Conservation (phyloP, 768 basidiomycete genomes). For the Termitomyces sp. region DNA sequence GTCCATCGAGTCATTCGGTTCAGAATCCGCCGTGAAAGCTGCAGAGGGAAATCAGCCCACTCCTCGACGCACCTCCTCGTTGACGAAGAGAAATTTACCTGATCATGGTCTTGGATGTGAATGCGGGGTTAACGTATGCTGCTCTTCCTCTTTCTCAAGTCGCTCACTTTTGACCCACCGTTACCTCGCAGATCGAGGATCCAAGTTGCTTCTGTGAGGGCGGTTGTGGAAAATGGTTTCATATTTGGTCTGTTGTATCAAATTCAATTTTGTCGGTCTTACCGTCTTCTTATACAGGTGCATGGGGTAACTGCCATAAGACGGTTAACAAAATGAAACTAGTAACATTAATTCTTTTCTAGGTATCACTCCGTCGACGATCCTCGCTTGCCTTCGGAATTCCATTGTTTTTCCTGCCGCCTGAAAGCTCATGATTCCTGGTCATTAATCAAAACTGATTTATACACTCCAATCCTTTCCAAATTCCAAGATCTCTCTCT, state of each 20-base stretch:
- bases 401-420: slow-evolving; percentile 77
- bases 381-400: slow-evolving; percentile 53
- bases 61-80: slow-evolving; percentile 11
- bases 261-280: background rate
- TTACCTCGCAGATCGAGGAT: slow-evolving; percentile 48
- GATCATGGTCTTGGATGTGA: slow-evolving; percentile 60
- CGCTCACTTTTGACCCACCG: background rate
- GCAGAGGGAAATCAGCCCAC: slow-evolving; percentile 16
- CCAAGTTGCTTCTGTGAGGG: slow-evolving; percentile 63
- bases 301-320: slow-evolving; percentile 43
- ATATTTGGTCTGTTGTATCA: slow-evolving; percentile 57
- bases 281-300: slow-evolving; percentile 39
- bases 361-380: slow-evolving; percentile 67
- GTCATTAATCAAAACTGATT: slow-evolving; percentile 60
- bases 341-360: background rate
- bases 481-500: slow-evolving; percentile 69
- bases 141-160: slow-evolving; percentile 14
- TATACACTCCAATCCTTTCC: slow-evolving; percentile 55
- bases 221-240: slow-evolving; percentile 72
- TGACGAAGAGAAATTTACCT: slow-evolving; percentile 15
- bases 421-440: slow-evolving; percentile 63
- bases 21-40: slow-evolving; percentile 4
- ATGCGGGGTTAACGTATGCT: slow-evolving; percentile 61
- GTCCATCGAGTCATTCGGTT: slow-evolving; percentile 38
- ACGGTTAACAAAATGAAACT: background rate